Evolutionary conservation across 208 protist genomes (phyloP).

Genomic region (Trypanosoma vivax): DNA sequence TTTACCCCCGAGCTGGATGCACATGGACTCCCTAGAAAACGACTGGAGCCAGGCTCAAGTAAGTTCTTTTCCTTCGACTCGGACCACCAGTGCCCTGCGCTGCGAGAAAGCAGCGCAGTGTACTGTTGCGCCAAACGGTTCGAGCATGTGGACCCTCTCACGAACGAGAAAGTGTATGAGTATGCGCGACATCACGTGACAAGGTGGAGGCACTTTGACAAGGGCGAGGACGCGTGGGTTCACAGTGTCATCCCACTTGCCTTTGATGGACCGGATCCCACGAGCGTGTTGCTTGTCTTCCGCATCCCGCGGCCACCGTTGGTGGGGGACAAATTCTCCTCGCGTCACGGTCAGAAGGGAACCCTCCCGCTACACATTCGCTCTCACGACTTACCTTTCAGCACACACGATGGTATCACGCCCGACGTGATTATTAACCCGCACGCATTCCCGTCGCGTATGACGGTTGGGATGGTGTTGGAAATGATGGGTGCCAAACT

Average conservation of each 20-base stretch:
- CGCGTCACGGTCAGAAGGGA: slow-evolving; percentile 99
- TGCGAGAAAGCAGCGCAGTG: slow-evolving; percentile 61
- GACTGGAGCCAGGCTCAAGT: slow-evolving; percentile 35
- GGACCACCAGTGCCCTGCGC: slow-evolving; percentile 70
- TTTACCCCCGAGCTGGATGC: slow-evolving; percentile 57
- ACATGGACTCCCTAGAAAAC: slow-evolving; percentile 67
- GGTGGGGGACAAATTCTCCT: slow-evolving; percentile 99
- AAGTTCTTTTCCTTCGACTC: slow-evolving; percentile 56
- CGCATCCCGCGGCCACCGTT: slow-evolving; percentile 94
- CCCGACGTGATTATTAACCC: slow-evolving; percentile 99
- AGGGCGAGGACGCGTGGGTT: slow-evolving; percentile 87
- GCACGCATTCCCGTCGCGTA: slow-evolving; percentile 99
- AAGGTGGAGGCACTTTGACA: slow-evolving; percentile 86
- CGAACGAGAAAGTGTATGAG: slow-evolving; percentile 69
- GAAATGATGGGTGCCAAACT: slow-evolving; percentile 97
- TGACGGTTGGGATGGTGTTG: slow-evolving; percentile 99
- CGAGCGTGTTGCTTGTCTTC: slow-evolving; percentile 70
- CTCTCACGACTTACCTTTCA: slow-evolving; percentile 93
- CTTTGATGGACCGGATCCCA: slow-evolving; percentile 78
- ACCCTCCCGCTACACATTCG: slow-evolving; percentile 94
- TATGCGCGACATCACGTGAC: slow-evolving; percentile 82
- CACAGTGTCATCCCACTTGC: slow-evolving; percentile 85
- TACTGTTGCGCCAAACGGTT: slow-evolving; percentile 83
- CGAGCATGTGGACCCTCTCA: slow-evolving; percentile 61
- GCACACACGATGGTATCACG: slow-evolving; percentile 91